phyloP scores from a whole-genome alignment of 495 filamentous ascomycete genomes.

The Durotheca rogersii region DNA sequence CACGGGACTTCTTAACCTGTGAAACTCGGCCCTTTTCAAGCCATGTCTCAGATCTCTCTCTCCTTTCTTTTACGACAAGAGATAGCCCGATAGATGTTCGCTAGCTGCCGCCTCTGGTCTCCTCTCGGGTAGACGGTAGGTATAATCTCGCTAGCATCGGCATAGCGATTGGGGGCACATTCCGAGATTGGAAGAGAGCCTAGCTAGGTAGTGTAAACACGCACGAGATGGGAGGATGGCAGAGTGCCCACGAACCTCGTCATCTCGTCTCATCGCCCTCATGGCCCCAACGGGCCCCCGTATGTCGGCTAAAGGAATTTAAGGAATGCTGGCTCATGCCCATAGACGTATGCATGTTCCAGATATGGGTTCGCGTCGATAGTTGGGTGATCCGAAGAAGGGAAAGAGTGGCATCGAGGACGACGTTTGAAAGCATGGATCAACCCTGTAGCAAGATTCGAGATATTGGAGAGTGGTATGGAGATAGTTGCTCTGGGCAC shows the following conservation, averaged over 20 bases:
- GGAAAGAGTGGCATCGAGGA: neutral
- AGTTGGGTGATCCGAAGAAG: neutral
- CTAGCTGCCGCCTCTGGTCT: constrained; percentile 18
- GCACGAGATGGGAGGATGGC: too few species aligned
- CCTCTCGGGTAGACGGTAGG: too few species aligned
- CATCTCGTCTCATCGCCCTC: too few species aligned
- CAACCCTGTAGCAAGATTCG: too few species aligned
- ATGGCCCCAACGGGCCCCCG: neutral
- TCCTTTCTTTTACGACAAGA: constrained; percentile 19
- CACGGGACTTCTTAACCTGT: constrained; percentile 1
- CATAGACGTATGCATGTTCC: constrained; percentile 13
- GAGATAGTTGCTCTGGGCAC: constrained; percentile 12
- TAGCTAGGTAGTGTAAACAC: too few species aligned
- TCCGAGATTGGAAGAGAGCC: constrained; percentile 7
- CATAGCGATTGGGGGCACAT: constrained; percentile 6
- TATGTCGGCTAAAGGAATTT: too few species aligned
- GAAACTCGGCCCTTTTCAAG: constrained; percentile 13
- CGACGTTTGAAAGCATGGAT: too few species aligned
- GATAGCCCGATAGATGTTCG: constrained; percentile 15
- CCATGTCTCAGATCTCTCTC: constrained; percentile 26
- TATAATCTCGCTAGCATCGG: neutral
- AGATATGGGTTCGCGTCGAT: constrained; percentile 2
- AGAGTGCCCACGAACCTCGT: too few species aligned
- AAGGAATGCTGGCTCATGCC: too few species aligned
- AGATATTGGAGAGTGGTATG: too few species aligned